phyloP scores from a whole-genome alignment of 441 rosid species.

The Arabidopsis lyrata region DNA sequence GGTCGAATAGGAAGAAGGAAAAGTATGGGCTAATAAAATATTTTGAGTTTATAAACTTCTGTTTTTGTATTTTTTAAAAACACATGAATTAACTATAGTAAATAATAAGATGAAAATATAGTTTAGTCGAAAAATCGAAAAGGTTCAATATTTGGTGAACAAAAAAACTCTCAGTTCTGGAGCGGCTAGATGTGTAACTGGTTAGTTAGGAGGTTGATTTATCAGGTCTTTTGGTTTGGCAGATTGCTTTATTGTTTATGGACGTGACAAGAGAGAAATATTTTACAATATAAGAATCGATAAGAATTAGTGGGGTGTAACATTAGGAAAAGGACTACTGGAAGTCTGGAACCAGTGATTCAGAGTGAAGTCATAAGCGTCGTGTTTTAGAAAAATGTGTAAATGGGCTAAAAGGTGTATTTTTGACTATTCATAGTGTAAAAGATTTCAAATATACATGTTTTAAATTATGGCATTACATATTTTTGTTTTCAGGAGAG shows the following conservation, averaged over 20 bases:
- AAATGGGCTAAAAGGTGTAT: neutral
- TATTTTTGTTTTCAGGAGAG: neutral
- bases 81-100: neutral
- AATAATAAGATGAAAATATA: neutral
- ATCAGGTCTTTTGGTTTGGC: neutral
- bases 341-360: neutral
- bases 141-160: neutral
- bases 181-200: neutral
- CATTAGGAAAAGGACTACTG: neutral
- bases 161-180: neutral
- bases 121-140: neutral
- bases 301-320: neutral
- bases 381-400: neutral
- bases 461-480: neutral
- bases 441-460: neutral
- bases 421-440: neutral
- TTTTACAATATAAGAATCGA: neutral
- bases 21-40: neutral
- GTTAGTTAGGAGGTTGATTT: neutral
- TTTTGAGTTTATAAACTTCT: neutral
- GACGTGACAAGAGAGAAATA: neutral
- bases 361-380: neutral
- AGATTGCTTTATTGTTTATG: neutral
- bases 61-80: neutral
- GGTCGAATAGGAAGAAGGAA: neutral